Base-by-base conservation (phyloP, 345 rosid genomes). In the Mangifera indica region DNA sequence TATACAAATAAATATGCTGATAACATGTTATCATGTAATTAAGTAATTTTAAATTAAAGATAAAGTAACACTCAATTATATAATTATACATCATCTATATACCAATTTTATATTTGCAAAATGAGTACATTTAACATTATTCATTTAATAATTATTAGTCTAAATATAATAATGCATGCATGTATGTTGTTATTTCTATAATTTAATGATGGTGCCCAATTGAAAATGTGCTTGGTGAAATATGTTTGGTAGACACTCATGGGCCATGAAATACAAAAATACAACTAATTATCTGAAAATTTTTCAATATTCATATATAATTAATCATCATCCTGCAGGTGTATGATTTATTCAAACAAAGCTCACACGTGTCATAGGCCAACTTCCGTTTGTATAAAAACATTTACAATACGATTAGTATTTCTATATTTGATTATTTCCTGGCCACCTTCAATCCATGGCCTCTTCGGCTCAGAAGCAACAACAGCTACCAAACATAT, bases 401-500 rank as follows among this genome's bases (percentile, higher is more conserved):
- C 29, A 57, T 22, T 44, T 26, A 12, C 56, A 7, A 60, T 8
- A 10, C 25, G 11, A 0, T 34, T 49, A 8, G 3, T 4, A 18
- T 21, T 15, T 32, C 51, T 22, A 7, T 17, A 42, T 5, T 21
- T 32, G 51, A 15, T 3, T 11, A 42, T 2, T 13, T 57, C 5
- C 29, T 57, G 3, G 9, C 53, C 15, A n/a, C 10, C 45, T 10
- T 40, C 24, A 22, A 48, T 40, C 9, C 62, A 80, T 82, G 88
- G 80, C 91, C 10, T 87, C 86, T 66, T 86, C 88, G 20, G 73
- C 88, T 63, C 87, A 76, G 65, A 76, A 84, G 61, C 88, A 83
- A 68, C 83, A 62, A 29, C 86, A 76, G 40, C 71, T 77, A n/a
- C 78, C 80, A 10, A 82, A 71, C 74, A 66, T 79, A 65, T 72